Conservation (phyloP, 2,329 filamentous ascomycete species). For the Alternaria angustiovoidea region DNA sequence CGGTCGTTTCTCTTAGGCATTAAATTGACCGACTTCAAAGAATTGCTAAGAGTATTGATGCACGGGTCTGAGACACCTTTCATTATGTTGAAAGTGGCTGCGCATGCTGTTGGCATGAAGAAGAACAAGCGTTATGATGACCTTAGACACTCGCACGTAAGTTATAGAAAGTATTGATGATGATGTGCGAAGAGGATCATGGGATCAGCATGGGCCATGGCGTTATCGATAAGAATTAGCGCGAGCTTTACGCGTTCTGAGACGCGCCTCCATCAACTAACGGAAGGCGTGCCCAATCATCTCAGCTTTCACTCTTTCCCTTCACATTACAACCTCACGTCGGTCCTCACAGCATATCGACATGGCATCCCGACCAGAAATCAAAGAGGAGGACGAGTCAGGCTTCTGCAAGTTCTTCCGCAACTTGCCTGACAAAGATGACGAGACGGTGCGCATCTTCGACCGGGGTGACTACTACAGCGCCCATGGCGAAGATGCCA, state of each 20-base stretch:
- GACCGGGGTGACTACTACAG: constrained; percentile 96
- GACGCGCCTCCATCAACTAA: constrained; percentile 15
- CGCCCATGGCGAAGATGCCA: constrained; percentile 85
- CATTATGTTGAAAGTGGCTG: background rate
- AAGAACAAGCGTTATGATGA: too few relatives aligned
- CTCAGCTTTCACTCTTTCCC: background rate
- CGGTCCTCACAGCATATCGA: background rate
- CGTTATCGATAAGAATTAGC: constrained; percentile 12
- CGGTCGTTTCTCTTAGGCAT: background rate
- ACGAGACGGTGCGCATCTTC: constrained; percentile 86
- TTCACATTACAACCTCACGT: background rate
- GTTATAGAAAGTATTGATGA: background rate
- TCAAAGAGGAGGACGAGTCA: constrained; percentile 89
- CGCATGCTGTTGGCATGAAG: background rate
- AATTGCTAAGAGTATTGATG: background rate
- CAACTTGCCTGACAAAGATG: constrained; percentile 74
- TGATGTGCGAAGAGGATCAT: background rate
- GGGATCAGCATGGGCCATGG: too few relatives aligned
- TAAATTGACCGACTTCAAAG: background rate
- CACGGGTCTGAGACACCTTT: background rate
- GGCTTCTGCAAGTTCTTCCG: constrained; percentile 98
- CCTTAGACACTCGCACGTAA: too few relatives aligned
- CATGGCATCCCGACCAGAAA: constrained; percentile 65
- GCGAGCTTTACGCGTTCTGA: constrained; percentile 8
- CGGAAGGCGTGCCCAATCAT: constrained; percentile 9